Conservation (phyloP, 2,329 filamentous ascomycete species). For the Dendryphion nanum region DNA sequence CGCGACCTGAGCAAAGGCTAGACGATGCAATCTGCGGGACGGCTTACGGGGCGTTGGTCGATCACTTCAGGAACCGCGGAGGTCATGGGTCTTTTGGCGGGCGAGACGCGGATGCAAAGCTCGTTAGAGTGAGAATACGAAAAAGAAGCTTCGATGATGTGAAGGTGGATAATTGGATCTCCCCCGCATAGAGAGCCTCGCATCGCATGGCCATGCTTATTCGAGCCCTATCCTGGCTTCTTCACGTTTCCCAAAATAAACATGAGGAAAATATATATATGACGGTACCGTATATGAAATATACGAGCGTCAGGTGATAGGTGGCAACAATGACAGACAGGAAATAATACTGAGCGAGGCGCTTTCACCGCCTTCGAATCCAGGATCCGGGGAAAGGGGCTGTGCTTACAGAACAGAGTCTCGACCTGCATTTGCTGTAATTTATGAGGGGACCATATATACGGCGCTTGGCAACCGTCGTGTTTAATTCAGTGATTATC, state of each 20-base stretch:
- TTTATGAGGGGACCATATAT: slow-evolving; percentile 21
- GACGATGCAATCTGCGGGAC: too few relatives aligned
- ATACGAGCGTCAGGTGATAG: slow-evolving; percentile 26
- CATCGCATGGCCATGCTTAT: too few relatives aligned
- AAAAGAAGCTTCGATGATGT: slow-evolving; percentile 29
- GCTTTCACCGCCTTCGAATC: slow-evolving; percentile 5
- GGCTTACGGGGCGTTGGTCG: too few relatives aligned
- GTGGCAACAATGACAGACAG: slow-evolving; percentile 10
- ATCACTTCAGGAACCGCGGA: slow-evolving; percentile 5
- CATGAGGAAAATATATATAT: slow-evolving; percentile 16
- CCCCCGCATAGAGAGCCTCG: slow-evolving; percentile 16
- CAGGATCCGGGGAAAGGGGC: slow-evolving; percentile 17
- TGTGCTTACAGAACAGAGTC: slow-evolving; percentile 35
- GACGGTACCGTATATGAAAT: slow-evolving; percentile 15
- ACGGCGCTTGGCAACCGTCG: slow-evolving; percentile 20
- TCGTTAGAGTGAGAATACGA: slow-evolving; percentile 30
- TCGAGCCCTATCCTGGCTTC: too few relatives aligned
- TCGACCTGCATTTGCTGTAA: slow-evolving; percentile 27
- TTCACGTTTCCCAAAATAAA: too few relatives aligned
- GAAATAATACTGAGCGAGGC: slow-evolving; percentile 4
- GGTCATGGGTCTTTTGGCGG: slow-evolving; percentile 5
- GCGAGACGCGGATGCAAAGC: slow-evolving; percentile 9
- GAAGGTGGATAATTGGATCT: slow-evolving; percentile 23
- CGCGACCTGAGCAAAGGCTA: slow-evolving; percentile 7
- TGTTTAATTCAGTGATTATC: slow-evolving; percentile 19